These are phyloP conservation scores for Xerocomellus chrysenteron DNA, from an alignment of 768 basidiomycete species.

Conservation along the genomic window DNA sequence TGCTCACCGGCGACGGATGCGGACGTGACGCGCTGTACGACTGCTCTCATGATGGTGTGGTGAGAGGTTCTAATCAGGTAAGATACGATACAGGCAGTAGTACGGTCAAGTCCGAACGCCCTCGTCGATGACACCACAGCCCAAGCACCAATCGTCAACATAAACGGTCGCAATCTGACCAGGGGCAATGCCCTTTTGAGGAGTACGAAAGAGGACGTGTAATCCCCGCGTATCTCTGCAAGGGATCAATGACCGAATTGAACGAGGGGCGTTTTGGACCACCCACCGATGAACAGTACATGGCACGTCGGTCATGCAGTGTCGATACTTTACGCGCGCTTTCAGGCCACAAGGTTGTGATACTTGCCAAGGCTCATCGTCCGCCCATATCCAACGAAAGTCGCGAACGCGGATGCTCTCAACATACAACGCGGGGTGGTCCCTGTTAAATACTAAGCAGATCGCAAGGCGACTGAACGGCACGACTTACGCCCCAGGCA, in stretches of 20 bases:
- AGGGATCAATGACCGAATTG: slow-evolving; percentile 3
- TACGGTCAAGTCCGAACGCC: slow-evolving; percentile 14
- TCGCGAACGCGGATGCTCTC: slow-evolving; percentile 39
- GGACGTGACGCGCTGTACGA: slow-evolving; percentile 78
- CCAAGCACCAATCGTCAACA: slow-evolving; percentile 76
- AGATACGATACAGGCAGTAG: neutral
- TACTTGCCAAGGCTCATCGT: slow-evolving; percentile 49
- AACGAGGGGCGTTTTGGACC: neutral
- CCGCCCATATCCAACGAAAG: slow-evolving; percentile 80
- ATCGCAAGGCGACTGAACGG: neutral
- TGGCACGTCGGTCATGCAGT: slow-evolving; percentile 56
- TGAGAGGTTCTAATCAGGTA: neutral
- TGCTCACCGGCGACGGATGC: slow-evolving; percentile 80
- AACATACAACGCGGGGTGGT: slow-evolving; percentile 57
- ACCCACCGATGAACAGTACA: slow-evolving; percentile 55
- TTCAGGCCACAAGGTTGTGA: slow-evolving; percentile 44
- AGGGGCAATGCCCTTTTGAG: slow-evolving; percentile 66
- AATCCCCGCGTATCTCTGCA: slow-evolving; percentile 27
- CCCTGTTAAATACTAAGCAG: slow-evolving; percentile 36
- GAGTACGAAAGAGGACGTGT: slow-evolving; percentile 52
- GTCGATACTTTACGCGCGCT: slow-evolving; percentile 62
- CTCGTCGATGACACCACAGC: slow-evolving; percentile 66
- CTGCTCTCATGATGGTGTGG: slow-evolving; percentile 64
- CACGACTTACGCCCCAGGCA: slow-evolving; percentile 60
- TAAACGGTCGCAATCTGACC: slow-evolving; percentile 83